Percentiles rank a stretch among this genome's conserved stretches.
Evolutionary conservation across 805 yeast species (phyloP).

Genomic region (Wickerhamiella sergipiensis): DNA sequence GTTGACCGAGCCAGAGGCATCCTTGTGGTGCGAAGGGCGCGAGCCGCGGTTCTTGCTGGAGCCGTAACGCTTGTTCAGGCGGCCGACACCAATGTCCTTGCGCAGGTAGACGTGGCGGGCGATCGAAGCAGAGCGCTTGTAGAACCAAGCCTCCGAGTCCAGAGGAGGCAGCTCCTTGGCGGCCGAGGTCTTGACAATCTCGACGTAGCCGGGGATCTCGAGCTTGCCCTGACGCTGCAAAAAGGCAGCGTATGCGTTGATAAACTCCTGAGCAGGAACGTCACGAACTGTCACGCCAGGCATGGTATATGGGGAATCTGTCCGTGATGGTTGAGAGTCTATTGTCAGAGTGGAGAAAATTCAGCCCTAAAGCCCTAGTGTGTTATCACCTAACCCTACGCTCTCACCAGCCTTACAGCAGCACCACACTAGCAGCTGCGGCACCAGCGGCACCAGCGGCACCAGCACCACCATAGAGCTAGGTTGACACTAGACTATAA

Average conservation of each 20-base stretch:
- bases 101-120: slow-evolving; percentile 99
- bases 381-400: no score
- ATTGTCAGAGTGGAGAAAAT: background rate
- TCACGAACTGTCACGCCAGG: slow-evolving; percentile 48
- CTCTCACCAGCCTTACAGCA: no score
- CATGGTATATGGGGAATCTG: slow-evolving; percentile 11
- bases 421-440: no score
- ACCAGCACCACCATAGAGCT: no score
- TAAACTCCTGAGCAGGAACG: slow-evolving; percentile 99
- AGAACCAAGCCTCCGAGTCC: slow-evolving; percentile 99
- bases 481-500: no score
- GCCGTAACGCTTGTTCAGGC: slow-evolving; percentile 97
- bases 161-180: slow-evolving; percentile 99
- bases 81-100: slow-evolving; percentile 99
- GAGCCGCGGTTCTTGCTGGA: slow-evolving; percentile 98
- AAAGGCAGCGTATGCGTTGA: slow-evolving; percentile 98
- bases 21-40: slow-evolving; percentile 97
- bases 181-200: slow-evolving; percentile 96
- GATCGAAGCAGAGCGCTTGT: slow-evolving; percentile 99
- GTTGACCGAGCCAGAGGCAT: slow-evolving; percentile 99
- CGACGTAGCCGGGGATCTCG: slow-evolving; percentile 99
- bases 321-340: background rate
- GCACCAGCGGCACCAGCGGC: no score
- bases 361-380: background rate
- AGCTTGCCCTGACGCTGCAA: slow-evolving; percentile 99